Percentiles rank a stretch among this genome's conserved stretches.
Evolutionary conservation across 2,329 filamentous ascomycete genomes (phyloP).

Genomic region (Colletotrichum noveboracense): DNA sequence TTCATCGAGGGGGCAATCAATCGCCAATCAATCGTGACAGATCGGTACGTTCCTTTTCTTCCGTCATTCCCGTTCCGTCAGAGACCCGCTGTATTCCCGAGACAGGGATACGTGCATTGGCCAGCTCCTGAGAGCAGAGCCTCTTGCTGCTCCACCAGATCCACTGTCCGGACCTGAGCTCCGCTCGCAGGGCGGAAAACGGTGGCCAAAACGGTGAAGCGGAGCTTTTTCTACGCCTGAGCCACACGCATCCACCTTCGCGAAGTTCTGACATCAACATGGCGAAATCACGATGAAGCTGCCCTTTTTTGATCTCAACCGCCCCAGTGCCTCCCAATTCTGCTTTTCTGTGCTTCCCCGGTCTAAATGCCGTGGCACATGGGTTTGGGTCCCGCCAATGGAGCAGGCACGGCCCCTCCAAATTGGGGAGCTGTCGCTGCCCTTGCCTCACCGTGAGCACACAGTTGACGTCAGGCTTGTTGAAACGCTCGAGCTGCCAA

Average conservation of each 20-base stretch:
- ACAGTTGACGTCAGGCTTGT: constrained; percentile 12
- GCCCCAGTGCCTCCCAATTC: background rate
- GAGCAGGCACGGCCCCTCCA: background rate
- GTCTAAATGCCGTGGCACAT: background rate
- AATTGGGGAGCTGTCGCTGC: background rate
- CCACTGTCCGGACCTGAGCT: constrained; percentile 11
- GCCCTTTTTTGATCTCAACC: background rate
- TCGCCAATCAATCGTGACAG: background rate
- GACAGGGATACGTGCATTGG: background rate
- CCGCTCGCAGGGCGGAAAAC: background rate
- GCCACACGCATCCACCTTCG: constrained; percentile 2
- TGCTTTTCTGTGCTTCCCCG: background rate
- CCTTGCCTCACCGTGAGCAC: background rate
- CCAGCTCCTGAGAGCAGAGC: background rate
- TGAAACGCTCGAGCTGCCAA: background rate
- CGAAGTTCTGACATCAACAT: constrained; percentile 21
- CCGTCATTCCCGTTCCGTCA: background rate
- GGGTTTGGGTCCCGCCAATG: background rate
- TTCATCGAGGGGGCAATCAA: background rate
- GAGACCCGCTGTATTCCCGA: background rate
- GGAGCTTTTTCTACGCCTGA: background rate
- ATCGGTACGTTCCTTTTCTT: background rate
- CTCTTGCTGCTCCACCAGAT: background rate
- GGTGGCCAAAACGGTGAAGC: background rate
- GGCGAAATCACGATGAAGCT: constrained; percentile 13